Percentiles rank a stretch among this genome's conserved stretches.
phyloP scores from a whole-genome alignment of 2,329 filamentous ascomycete genomes.

The Aureobasidium sp. region DNA sequence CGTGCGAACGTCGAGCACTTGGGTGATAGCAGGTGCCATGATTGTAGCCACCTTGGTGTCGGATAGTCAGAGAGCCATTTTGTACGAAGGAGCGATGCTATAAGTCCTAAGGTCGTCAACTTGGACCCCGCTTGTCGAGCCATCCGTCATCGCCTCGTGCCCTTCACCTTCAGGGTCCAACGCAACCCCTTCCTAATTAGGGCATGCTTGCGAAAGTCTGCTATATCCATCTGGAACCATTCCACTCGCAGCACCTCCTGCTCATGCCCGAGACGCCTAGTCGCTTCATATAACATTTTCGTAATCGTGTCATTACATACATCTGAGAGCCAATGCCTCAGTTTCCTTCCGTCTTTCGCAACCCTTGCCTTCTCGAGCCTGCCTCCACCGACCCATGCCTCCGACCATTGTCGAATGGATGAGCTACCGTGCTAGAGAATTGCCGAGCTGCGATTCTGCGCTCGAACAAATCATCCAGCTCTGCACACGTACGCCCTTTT shows the following conservation, averaged over 20 bases:
- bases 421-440: slow-evolving; percentile 25
- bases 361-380: background rate
- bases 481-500: slow-evolving; percentile 47
- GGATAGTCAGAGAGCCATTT: background rate
- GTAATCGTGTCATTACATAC: slow-evolving; percentile 7
- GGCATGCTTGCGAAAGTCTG: slow-evolving; percentile 9
- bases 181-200: background rate
- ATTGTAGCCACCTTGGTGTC: background rate
- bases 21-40: background rate
- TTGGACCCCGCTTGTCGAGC: background rate
- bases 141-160: slow-evolving; percentile 11
- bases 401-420: slow-evolving; percentile 18
- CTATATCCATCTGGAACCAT: background rate
- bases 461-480: slow-evolving; percentile 52
- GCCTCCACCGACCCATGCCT: background rate
- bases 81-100: background rate
- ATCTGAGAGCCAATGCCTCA: background rate
- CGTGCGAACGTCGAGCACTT: background rate
- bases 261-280: background rate
- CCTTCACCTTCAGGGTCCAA: background rate
- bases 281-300: background rate
- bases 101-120: background rate
- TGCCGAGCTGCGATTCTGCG: slow-evolving; percentile 37
- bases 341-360: background rate
- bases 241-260: background rate